These are phyloP conservation scores for Grosmannia serpens DNA, from an alignment of 2,329 filamentous ascomycete species.

Conservation along the genomic window DNA sequence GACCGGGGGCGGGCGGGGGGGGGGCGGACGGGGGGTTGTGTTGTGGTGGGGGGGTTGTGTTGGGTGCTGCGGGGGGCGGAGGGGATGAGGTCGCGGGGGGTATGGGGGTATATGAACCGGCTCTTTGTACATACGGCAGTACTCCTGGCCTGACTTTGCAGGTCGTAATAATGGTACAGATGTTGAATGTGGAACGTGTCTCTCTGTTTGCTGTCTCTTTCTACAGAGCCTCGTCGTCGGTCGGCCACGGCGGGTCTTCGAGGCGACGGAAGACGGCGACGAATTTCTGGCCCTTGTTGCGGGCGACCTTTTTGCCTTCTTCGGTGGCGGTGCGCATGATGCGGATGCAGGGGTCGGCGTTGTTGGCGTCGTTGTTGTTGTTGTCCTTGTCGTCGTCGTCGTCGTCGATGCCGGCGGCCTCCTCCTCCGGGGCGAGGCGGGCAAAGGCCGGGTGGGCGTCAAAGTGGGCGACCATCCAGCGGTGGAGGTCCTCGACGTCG, in stretches of 20 bases:
- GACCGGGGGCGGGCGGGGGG: too few relatives aligned
- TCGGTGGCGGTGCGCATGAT: conserved; percentile 80
- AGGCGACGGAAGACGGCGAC: conserved; percentile 76
- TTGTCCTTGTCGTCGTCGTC: not conserved
- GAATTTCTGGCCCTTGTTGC: conserved; percentile 84
- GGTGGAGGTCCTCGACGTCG: conserved; percentile 85
- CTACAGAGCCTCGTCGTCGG: not conserved
- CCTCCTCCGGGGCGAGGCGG: conserved; percentile 50
- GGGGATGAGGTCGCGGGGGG: too few relatives aligned
- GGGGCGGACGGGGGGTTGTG: too few relatives aligned
- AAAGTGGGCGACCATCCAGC: conserved; percentile 88
- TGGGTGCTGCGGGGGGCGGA: too few relatives aligned
- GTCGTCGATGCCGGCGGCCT: conserved; percentile 26
- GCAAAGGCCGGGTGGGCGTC: conserved; percentile 69
- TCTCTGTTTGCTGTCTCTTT: not conserved
- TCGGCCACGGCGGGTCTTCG: conserved; percentile 63
- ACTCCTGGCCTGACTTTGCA: not conserved
- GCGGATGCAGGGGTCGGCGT: conserved; percentile 54
- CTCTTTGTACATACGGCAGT: not conserved
- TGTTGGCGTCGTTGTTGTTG: conserved; percentile 25
- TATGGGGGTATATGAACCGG: not conserved
- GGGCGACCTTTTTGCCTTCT: conserved; percentile 90
- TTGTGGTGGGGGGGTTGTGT: too few relatives aligned
- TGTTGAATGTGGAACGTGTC: not conserved
- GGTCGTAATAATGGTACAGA: not conserved